These are phyloP conservation scores for Leccinum arenicola DNA, from an alignment of 768 basidiomycete species.

Conservation along the genomic window DNA sequence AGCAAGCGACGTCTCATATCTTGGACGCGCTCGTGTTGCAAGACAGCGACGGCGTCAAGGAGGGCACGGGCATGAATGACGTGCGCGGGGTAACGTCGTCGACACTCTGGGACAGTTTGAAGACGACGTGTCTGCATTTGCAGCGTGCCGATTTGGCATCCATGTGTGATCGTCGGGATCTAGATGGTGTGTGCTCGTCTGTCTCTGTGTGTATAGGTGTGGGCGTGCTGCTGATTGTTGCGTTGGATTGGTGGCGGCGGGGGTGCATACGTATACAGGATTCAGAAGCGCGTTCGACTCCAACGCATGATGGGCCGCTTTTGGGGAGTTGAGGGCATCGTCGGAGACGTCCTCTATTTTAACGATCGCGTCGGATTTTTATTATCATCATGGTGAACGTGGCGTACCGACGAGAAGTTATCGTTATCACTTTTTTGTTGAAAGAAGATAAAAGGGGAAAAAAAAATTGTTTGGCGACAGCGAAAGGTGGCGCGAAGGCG, in stretches of 20 bases:
- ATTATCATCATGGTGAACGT: not conserved
- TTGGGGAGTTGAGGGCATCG: not conserved
- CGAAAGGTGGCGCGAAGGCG: not conserved
- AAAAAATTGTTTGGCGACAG: not conserved
- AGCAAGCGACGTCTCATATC: slow-evolving; percentile 83
- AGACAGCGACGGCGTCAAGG: slow-evolving; percentile 74
- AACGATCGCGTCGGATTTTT: not conserved
- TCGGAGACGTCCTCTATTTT: not conserved
- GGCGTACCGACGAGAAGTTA: not conserved
- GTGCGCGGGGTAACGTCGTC: slow-evolving; percentile 71
- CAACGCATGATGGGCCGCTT: not conserved
- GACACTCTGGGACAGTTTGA: slow-evolving; percentile 85
- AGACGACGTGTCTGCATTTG: slow-evolving; percentile 79
- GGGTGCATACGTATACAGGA: slow-evolving; percentile 2
- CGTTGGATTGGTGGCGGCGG: not conserved
- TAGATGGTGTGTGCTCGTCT: slow-evolving; percentile 50
- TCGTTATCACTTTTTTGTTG: not conserved
- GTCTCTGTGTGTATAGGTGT: not conserved
- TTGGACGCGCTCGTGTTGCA: slow-evolving; percentile 88
- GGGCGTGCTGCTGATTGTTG: slow-evolving; percentile 1
- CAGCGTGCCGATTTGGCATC: slow-evolving; percentile 73
- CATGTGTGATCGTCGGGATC: slow-evolving; percentile 68
- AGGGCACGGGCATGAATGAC: slow-evolving; percentile 41
- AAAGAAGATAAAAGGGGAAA: not conserved
- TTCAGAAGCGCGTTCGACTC: slow-evolving; percentile 14